Conservation (phyloP, 306 rosid species). For the Citrullus colocynthis region DNA sequence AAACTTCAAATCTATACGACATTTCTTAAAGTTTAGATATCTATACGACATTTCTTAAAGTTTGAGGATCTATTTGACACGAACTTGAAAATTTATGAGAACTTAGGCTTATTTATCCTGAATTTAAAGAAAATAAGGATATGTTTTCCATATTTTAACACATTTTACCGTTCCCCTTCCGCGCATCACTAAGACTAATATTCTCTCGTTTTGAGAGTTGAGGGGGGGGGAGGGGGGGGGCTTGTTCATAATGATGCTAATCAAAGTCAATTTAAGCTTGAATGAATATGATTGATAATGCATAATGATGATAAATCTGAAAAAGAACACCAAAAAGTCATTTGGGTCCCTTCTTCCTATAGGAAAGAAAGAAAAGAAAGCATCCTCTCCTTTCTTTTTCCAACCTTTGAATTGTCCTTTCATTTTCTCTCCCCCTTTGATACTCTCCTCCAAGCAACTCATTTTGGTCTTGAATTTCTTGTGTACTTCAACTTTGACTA, state of each 20-base stretch:
- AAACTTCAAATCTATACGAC: no score
- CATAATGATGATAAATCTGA: neutral
- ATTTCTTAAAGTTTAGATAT: no score
- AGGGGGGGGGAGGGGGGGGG: no score
- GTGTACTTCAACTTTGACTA: constrained; percentile 5
- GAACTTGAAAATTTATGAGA: no score
- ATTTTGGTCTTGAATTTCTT: neutral
- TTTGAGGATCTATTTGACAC: no score
- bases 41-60: no score
- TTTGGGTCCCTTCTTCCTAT: neutral
- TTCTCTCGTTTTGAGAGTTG: no score
- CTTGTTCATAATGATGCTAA: neutral
- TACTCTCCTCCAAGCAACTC: neutral
- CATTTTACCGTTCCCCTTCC: no score
- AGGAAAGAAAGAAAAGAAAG: neutral
- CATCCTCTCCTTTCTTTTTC: neutral
- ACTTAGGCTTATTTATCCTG: no score
- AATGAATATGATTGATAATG: neutral
- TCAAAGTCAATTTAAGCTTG: neutral
- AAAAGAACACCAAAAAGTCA: neutral
- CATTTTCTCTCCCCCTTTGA: neutral
- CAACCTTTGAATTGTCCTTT: constrained; percentile 3
- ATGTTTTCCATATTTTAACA: no score
- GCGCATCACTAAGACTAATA: no score
- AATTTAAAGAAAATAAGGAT: no score